These are phyloP conservation scores for Geotrichum australiense DNA, from an alignment of 1,139 yeast species.

Conservation along the genomic window DNA sequence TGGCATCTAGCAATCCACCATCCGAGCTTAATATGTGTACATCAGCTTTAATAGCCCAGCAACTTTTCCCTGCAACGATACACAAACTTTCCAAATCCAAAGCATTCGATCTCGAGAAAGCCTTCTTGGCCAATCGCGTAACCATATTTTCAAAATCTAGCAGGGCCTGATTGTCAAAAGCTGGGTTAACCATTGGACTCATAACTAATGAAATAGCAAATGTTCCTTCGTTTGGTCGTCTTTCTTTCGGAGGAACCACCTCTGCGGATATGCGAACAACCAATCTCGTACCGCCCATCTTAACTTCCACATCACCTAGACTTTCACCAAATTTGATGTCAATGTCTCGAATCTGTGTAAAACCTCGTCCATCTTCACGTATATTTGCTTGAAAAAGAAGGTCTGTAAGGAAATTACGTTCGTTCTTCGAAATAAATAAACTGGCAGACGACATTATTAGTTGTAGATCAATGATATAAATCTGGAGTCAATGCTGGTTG, in stretches of 20 bases:
- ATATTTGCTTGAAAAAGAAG: conserved; percentile 51
- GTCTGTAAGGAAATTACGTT: conserved; percentile 53
- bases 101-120: conserved; percentile 83
- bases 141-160: conserved; percentile 74
- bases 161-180: conserved; percentile 66
- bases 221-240: conserved; percentile 89
- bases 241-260: conserved; percentile 78
- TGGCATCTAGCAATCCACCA: conserved; percentile 86
- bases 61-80: conserved; percentile 82
- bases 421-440: conserved; percentile 67
- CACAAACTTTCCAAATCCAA: conserved; percentile 85
- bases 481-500: neutral
- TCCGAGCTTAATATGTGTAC: conserved; percentile 83
- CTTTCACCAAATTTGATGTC: conserved; percentile 58
- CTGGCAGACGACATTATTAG: conserved; percentile 45
- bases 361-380: conserved; percentile 62
- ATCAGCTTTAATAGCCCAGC: conserved; percentile 88
- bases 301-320: conserved; percentile 75
- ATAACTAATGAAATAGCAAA: conserved; percentile 80
- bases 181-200: conserved; percentile 81
- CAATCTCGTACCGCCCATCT: conserved; percentile 64
- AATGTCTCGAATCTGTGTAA: conserved; percentile 59
- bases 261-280: conserved; percentile 75
- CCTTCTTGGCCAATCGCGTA: conserved; percentile 79
- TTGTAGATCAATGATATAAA: neutral